These are phyloP conservation scores for Thalassiosira mediterranea DNA, from an alignment of 352 stramenopile species.

Conservation along the genomic window DNA sequence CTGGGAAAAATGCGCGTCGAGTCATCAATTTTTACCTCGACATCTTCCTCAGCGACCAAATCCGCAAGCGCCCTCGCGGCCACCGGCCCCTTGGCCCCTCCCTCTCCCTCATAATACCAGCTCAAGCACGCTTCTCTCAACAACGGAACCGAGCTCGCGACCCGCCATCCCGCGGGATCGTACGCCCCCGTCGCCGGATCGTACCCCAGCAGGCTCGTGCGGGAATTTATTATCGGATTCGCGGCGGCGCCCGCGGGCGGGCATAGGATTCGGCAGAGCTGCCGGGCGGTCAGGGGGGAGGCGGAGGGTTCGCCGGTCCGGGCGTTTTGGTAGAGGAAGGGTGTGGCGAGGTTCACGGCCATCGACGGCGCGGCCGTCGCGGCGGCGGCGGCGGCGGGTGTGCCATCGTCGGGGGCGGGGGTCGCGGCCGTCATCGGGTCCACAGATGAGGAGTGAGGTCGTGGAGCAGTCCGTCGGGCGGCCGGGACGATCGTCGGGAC, in stretches of 20 bases:
- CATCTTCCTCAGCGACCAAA: constrained; percentile 5
- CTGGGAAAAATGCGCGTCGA: constrained; percentile 14
- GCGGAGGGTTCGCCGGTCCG: constrained; percentile 54
- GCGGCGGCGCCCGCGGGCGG: neutral
- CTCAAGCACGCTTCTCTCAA: constrained; percentile 56
- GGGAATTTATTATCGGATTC: constrained; percentile 11
- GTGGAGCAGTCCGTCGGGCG: no score
- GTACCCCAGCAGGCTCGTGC: constrained; percentile 28
- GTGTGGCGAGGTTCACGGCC: constrained; percentile 19
- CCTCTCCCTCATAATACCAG: constrained; percentile 57
- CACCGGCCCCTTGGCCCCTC: constrained; percentile 50
- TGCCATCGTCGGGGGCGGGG: no score
- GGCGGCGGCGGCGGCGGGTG: no score
- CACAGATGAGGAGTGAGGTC: no score
- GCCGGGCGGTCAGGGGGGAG: constrained; percentile 43
- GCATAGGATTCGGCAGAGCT: constrained; percentile 63
- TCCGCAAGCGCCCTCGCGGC: constrained; percentile 46
- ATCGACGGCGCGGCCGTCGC: no score
- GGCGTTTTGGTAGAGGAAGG: constrained; percentile 69
- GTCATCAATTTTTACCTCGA: constrained; percentile 5
- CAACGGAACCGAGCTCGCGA: constrained; percentile 39
- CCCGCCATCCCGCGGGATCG: constrained; percentile 46
- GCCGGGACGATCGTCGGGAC: no score
- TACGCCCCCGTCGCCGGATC: constrained; percentile 24
- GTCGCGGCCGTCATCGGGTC: no score